These are phyloP conservation scores for Lepidium didymum DNA, from an alignment of 345 rosid genomes.

Conservation along the genomic window DNA sequence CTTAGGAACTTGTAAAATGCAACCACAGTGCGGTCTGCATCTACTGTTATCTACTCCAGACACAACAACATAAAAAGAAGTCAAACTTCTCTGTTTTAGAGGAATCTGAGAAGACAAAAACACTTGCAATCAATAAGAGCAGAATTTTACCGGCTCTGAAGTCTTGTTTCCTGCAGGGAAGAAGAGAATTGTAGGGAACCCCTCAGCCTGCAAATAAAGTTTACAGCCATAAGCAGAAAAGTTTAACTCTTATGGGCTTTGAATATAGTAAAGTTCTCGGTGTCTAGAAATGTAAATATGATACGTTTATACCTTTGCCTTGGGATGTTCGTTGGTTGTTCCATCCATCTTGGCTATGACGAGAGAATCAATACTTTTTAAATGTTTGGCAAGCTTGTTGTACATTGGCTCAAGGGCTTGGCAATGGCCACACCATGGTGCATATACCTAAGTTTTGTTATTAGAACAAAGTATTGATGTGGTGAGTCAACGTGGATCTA, in stretches of 20 bases:
- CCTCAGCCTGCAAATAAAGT: constrained; percentile 57
- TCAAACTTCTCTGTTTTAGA: neutral
- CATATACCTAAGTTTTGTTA: constrained; percentile 56
- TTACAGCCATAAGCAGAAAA: neutral
- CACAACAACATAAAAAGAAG: neutral
- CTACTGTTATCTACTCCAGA: constrained; percentile 67
- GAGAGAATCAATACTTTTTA: constrained; percentile 65
- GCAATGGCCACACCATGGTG: constrained; percentile 99
- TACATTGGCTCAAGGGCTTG: constrained; percentile 91
- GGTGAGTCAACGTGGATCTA: neutral
- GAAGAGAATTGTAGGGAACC: constrained; percentile 94
- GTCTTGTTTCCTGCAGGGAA: constrained; percentile 99
- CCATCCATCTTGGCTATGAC: constrained; percentile 99
- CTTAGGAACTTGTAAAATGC: constrained; percentile 86
- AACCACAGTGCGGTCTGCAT: constrained; percentile 87
- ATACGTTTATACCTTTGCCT: constrained; percentile 67
- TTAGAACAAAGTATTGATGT: neutral
- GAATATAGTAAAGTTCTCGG: neutral
- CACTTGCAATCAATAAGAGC: neutral
- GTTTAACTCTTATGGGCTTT: neutral
- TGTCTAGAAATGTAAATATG: neutral
- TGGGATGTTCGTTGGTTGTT: constrained; percentile 95
- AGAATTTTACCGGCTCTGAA: constrained; percentile 79
- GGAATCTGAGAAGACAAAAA: neutral
- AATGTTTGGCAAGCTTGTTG: constrained; percentile 89